Base-by-base conservation (phyloP, 75 land plant species). In the Isoetes taiwanensis region DNA sequence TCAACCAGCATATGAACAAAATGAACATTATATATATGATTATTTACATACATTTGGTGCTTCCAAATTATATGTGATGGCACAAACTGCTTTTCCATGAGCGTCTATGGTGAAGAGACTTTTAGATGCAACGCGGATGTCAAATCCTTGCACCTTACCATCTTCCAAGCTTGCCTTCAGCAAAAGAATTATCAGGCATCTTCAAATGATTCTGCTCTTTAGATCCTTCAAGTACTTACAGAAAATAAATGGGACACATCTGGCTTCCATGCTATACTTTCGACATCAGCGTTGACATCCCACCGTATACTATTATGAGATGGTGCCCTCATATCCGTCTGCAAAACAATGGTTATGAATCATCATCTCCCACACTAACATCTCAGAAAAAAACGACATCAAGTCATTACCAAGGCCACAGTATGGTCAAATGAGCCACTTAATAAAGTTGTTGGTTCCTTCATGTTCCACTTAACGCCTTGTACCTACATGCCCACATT, bases 381-480 rank as follows among this genome's bases (percentile, higher is more conserved):
- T n/a, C n/a, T n/a, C n/a, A n/a, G n/a, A n/a, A n/a, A n/a, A 19
- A 48, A 9, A 12, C 9, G n/a, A 24, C 25, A 20, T 17, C 26
- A 61, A 12, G 29, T 14, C 2, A 61, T 61, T 72, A 86, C 93
- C 83, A 91, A 48, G 23, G 63, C 74, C 3, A 91, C 78, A 27
- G 85, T 66, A 11, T 74, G 77, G 73, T 91, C 97, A 74, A 83
- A 91, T 27, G 97, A 87, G 57, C 97, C 97, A 69, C 81, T 87
- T 19, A 91, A 83, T 53, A 91, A 81, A 46, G 82, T 72, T 53
- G 86, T 69, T n/a, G 85, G 77, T 12, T 64, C 65, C 52, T 73
- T 61, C 52, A 34, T 35, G 62, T 84, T 87, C 97, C 95, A 91
- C 9, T 88, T 80, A 62, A 87, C 89, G 24, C 94, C 67, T 71